A percentile compares a stretch with the other conserved stretches of the same genome.
Evolutionary conservation across 2,329 filamentous ascomycete genomes (phyloP).

Genomic region (Penicillium sp.): DNA sequence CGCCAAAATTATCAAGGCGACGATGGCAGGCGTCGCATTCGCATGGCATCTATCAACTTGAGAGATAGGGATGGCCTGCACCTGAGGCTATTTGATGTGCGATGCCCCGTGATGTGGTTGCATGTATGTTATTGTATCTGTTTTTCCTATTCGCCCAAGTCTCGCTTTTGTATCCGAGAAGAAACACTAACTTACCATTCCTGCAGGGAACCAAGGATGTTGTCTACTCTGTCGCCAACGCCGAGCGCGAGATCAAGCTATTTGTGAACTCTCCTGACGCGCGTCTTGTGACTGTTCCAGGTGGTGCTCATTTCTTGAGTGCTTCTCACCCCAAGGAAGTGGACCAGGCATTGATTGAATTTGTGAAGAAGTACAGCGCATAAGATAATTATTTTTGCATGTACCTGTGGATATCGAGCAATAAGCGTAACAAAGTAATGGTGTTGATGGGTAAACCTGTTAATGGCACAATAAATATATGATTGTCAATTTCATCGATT

Average conservation of each 20-base stretch:
- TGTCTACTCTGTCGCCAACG: slow-evolving; percentile 8
- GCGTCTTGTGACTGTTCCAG: slow-evolving; percentile 44
- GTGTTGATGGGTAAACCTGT: not conserved
- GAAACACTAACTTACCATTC: not conserved
- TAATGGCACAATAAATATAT: too few relatives aligned
- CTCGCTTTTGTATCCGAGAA: not conserved
- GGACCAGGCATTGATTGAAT: not conserved
- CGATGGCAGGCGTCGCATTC: slow-evolving; percentile 46
- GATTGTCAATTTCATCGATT: too few relatives aligned
- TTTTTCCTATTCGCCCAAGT: not conserved
- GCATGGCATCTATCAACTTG: slow-evolving; percentile 52
- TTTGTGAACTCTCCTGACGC: slow-evolving; percentile 47
- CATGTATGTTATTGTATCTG: not conserved
- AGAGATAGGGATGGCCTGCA: slow-evolving; percentile 50
- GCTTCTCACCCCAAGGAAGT: not conserved
- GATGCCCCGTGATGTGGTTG: slow-evolving; percentile 27
- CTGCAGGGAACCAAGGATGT: slow-evolving; percentile 19
- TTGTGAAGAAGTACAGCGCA: not conserved
- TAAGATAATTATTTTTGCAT: not conserved
- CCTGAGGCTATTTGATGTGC: slow-evolving; percentile 45
- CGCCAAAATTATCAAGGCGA: slow-evolving; percentile 49
- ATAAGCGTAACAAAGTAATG: not conserved
- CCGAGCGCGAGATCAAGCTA: slow-evolving; percentile 42
- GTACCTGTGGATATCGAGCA: not conserved
- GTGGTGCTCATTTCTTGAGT: slow-evolving; percentile 49